These are phyloP conservation scores for Penicillium coffeae DNA, from an alignment of 495 filamentous ascomycete species.

Conservation along the genomic window DNA sequence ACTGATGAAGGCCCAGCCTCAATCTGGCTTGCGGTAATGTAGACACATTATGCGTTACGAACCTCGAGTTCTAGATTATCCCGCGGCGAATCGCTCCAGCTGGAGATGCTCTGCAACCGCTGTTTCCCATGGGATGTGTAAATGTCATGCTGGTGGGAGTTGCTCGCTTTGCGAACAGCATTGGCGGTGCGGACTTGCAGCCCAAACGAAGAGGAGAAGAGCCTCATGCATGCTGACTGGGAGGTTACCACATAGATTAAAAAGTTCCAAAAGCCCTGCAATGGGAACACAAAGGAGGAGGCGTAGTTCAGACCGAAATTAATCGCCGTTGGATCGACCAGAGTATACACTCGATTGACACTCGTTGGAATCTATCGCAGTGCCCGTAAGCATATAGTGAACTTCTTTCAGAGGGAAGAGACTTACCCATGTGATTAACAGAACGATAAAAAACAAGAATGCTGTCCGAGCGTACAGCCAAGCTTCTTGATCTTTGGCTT, in stretches of 20 bases:
- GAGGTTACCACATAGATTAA: constrained; percentile 52
- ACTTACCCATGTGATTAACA: constrained; percentile 67
- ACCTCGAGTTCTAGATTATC: constrained; percentile 1
- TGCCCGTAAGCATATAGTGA: neutral
- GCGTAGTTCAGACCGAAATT: constrained; percentile 57
- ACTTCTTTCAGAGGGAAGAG: neutral
- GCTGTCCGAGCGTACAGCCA: constrained; percentile 72
- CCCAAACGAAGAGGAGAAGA: neutral
- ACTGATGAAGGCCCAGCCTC: no score
- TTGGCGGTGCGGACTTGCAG: neutral
- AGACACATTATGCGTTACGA: neutral
- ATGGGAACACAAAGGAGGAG: constrained; percentile 63
- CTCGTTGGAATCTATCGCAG: constrained; percentile 54
- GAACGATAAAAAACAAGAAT: constrained; percentile 68
- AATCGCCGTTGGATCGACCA: constrained; percentile 47
- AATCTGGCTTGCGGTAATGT: no score
- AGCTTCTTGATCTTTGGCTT: constrained; percentile 25
- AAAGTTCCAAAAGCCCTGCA: constrained; percentile 76
- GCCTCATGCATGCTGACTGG: neutral
- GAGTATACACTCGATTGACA: constrained; percentile 63
- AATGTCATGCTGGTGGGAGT: neutral
- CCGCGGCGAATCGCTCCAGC: neutral
- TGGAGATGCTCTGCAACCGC: neutral
- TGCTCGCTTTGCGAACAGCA: neutral
- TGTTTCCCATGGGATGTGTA: neutral